A percentile compares a stretch with the other conserved stretches of the same genome.
These are phyloP conservation scores for Candida schatavii DNA, from an alignment of 805 yeast genomes.

Conservation along the genomic window DNA sequence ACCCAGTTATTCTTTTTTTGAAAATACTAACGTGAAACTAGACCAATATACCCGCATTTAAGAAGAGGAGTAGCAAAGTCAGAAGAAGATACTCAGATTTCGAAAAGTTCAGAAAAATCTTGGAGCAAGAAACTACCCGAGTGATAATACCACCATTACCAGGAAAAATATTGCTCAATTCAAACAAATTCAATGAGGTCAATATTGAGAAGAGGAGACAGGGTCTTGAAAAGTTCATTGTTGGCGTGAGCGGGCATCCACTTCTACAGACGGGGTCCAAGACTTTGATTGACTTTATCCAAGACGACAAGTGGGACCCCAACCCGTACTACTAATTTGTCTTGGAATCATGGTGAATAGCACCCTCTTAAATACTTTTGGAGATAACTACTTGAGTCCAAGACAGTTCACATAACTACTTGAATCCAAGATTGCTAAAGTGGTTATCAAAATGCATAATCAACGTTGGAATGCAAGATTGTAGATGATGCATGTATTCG, in stretches of 20 bases:
- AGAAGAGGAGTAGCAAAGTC: slow-evolving; percentile 58
- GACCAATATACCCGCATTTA: slow-evolving; percentile 89
- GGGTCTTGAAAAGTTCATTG: slow-evolving; percentile 78
- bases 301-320: slow-evolving; percentile 75
- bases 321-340: slow-evolving; percentile 6
- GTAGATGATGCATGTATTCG: too few relatives aligned
- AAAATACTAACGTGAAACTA: slow-evolving; percentile 15
- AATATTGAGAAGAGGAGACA: slow-evolving; percentile 79
- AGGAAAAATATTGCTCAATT: slow-evolving; percentile 70
- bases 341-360: too few relatives aligned
- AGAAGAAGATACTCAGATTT: slow-evolving; percentile 90
- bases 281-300: slow-evolving; percentile 77
- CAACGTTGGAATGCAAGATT: too few relatives aligned
- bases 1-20: not conserved
- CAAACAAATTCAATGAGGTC: slow-evolving; percentile 74
- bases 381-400: too few relatives aligned
- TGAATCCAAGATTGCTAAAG: too few relatives aligned
- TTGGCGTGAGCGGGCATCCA: slow-evolving; percentile 88
- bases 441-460: too few relatives aligned
- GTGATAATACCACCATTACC: slow-evolving; percentile 88
- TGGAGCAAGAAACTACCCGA: slow-evolving; percentile 72
- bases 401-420: too few relatives aligned
- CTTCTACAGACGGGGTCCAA: slow-evolving; percentile 82
- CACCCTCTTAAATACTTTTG: too few relatives aligned
- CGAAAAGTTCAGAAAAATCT: slow-evolving; percentile 69